Evolutionary conservation across 2,329 filamentous ascomycete species (phyloP).

Genomic region (Elsinoe ampelina): DNA sequence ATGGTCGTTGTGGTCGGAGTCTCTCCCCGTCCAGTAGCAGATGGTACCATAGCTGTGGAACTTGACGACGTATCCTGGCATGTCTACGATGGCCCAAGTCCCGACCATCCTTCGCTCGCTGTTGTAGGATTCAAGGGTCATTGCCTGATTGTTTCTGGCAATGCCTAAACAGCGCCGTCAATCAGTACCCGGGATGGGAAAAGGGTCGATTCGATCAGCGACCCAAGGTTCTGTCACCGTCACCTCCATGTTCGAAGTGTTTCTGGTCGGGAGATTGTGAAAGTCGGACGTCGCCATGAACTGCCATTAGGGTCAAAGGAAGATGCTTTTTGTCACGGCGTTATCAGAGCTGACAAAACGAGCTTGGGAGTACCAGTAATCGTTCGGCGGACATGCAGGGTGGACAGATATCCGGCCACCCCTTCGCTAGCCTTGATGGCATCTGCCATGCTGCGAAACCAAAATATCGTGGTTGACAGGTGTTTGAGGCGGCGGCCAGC

Average conservation of each 20-base stretch:
- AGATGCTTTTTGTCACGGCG: constrained; percentile 3
- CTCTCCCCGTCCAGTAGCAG: background rate
- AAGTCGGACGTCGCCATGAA: background rate
- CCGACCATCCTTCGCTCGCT: background rate
- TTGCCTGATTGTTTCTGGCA: constrained; percentile 2
- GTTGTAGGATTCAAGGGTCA: background rate
- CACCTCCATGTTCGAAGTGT: background rate
- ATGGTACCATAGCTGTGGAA: no score
- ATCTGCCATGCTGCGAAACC: background rate
- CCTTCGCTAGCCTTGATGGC: background rate
- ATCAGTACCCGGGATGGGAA: background rate
- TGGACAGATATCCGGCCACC: background rate
- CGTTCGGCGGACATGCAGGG: background rate
- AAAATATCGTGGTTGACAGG: background rate
- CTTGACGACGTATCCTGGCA: background rate
- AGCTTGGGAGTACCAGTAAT: background rate
- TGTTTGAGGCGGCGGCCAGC: background rate
- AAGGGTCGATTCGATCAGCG: background rate
- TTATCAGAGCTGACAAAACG: constrained; percentile 1
- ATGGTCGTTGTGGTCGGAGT: background rate
- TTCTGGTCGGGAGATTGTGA: background rate
- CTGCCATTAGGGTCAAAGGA: background rate
- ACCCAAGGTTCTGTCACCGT: background rate
- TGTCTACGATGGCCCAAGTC: background rate
- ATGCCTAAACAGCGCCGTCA: background rate